Conservation (phyloP, 2,329 filamentous ascomycete genomes). For the Scedosporium aurantiacum region DNA sequence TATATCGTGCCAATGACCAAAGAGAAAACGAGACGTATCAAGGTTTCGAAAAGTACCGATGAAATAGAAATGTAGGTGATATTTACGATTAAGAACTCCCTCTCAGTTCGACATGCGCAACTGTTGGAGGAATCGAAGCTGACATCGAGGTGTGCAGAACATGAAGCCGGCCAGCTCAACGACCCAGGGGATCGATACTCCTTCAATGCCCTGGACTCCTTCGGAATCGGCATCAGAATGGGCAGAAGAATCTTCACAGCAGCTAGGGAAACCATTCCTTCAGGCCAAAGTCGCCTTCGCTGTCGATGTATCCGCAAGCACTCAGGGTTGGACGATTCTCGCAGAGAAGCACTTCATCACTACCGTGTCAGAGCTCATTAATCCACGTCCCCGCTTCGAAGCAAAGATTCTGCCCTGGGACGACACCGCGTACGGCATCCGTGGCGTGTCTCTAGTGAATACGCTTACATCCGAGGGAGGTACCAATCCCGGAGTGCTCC, state of each 20-base stretch:
- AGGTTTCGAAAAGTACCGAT: no score
- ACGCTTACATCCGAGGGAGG: background rate
- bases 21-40: no score
- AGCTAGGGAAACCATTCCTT: background rate
- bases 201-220: background rate
- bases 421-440: background rate
- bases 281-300: background rate
- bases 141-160: no score
- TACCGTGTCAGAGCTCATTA: background rate
- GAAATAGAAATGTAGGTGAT: no score
- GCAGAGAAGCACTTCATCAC: background rate
- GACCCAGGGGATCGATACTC: background rate
- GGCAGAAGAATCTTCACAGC: background rate
- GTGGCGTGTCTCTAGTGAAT: background rate
- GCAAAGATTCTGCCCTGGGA: background rate
- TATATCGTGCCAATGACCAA: no score
- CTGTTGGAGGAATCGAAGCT: no score
- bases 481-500: background rate
- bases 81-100: no score
- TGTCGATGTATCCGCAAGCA: background rate
- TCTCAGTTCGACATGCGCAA: no score
- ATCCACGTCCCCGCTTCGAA: background rate
- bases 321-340: background rate
- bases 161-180: background rate
- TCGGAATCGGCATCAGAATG: background rate